Evolutionary conservation across 768 basidiomycete genomes (phyloP).

Genomic region (Tephrocybe sp.): DNA sequence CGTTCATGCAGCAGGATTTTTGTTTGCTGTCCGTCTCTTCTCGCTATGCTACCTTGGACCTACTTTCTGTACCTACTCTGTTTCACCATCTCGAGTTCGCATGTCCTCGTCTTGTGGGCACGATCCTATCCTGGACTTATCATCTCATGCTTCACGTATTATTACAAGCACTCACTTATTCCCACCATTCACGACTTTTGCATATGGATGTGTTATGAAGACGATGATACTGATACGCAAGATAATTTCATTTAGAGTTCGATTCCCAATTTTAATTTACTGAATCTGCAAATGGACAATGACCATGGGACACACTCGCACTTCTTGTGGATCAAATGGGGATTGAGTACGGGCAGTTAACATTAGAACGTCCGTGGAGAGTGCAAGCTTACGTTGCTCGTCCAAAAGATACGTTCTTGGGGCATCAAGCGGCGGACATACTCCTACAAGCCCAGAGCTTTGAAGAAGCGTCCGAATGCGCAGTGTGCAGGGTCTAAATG

Average conservation of each 20-base stretch:
- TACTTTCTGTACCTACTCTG: slow-evolving; percentile 5
- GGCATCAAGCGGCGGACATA: too few relatives aligned
- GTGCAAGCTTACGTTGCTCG: too few relatives aligned
- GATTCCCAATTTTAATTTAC: background rate
- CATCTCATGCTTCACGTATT: slow-evolving; percentile 7
- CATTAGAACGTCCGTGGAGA: too few relatives aligned
- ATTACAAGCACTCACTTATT: slow-evolving; percentile 12
- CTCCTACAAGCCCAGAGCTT: too few relatives aligned
- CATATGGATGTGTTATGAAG: slow-evolving; percentile 18
- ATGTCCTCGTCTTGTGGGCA: slow-evolving; percentile 5
- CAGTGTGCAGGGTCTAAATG: background rate
- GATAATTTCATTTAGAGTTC: slow-evolving; percentile 17
- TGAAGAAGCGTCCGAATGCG: too few relatives aligned
- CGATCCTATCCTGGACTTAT: slow-evolving; percentile 8
- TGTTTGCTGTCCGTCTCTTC: slow-evolving; percentile 3
- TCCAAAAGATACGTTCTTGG: too few relatives aligned
- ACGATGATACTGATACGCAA: slow-evolving; percentile 15
- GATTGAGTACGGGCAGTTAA: background rate
- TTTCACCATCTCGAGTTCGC: slow-evolving; percentile 6
- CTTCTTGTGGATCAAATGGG: slow-evolving; percentile 1
- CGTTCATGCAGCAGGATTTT: slow-evolving; percentile 4
- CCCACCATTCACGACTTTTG: slow-evolving; percentile 10
- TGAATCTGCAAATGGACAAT: slow-evolving; percentile 1
- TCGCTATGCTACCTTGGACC: slow-evolving; percentile 10
- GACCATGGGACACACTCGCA: background rate